These are phyloP conservation scores for Dipodascus albidus DNA, from an alignment of 805 yeast species.

Conservation along the genomic window DNA sequence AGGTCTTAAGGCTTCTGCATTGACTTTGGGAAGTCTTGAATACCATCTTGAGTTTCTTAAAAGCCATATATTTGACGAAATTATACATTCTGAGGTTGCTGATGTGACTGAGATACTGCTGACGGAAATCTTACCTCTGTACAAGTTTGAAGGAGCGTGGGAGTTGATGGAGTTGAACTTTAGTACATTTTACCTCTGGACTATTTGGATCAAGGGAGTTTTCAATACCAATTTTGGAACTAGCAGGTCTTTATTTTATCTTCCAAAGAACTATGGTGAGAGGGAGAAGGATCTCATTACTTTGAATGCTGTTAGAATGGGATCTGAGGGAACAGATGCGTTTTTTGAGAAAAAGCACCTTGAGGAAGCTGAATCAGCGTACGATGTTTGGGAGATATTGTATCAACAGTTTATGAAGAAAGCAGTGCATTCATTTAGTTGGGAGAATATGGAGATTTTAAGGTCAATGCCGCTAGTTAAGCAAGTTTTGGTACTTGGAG, in stretches of 20 bases:
- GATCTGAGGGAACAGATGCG: neutral
- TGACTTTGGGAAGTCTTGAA: neutral
- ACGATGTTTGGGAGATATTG: neutral
- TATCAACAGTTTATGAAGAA: neutral
- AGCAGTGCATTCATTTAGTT: neutral
- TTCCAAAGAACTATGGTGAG: neutral
- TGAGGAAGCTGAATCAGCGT: neutral
- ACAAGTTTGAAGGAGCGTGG: conserved; percentile 2
- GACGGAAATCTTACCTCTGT: neutral
- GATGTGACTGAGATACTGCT: neutral
- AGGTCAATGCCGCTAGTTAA: neutral
- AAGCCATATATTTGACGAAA: neutral
- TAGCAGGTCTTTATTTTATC: neutral
- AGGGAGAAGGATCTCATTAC: neutral
- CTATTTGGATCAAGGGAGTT: neutral
- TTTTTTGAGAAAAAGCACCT: neutral
- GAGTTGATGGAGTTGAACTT: neutral
- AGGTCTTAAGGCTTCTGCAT: neutral
- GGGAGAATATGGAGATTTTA: neutral
- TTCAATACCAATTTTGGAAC: neutral
- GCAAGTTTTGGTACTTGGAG: neutral
- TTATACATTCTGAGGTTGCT: neutral
- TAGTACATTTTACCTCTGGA: neutral
- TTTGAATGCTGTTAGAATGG: neutral
- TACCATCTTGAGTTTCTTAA: neutral